Base-by-base conservation (phyloP, 768 basidiomycete species). In the Tricholoma terreum region DNA sequence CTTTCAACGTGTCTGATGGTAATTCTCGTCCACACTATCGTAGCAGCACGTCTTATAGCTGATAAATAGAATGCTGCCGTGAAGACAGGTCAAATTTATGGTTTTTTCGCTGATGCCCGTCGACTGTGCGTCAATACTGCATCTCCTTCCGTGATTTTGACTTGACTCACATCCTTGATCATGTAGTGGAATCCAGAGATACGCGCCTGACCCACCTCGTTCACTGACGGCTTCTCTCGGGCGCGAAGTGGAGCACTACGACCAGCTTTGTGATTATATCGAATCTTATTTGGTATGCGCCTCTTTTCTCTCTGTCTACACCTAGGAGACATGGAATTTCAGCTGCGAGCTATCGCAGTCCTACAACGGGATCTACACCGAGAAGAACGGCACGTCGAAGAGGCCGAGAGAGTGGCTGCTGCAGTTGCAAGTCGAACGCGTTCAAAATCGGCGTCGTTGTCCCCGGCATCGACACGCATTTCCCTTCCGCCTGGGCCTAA, bases 251-350 rank as follows among this genome's bases (percentile, higher is more conserved):
- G 89, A 92, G 67, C 86, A 82, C 64, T 92, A 87, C 62, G 89
- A 92, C 64, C 88, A 90, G 63, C 60, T 91, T 4, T 90, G 89
- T 63, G 91, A 93, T 65, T 75, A 84, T 1, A 83, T 93, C 50
- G 91, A 92, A 68, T 80, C 84, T 38, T 83, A 84, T 52, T 63
- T 93, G 61, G 90, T 84, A 69, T 69, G 84, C 71, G 33, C 42
- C 36, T 31, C 48, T 22, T 24, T 36, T 40, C 50, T 45, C 19
- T 42, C 40, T 36, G 11, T 21, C 17, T n/a, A 12, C n/a, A 22
- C 42, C 21, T 54, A 54, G 45, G 51, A 52, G 17, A 55, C 34
- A 46, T 21, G 17, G 24, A n/a, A 34, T 24, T 11, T 22, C 52
- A 93, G 90, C 75, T 85, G 54, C 85, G 83, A 56, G 85, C 90